Evolutionary conservation across 371 early-diverging fungal genomes (phyloP), one percentile per base, ranked within the genome.

Genomic region (Saksenaea vasiformis): DNA sequence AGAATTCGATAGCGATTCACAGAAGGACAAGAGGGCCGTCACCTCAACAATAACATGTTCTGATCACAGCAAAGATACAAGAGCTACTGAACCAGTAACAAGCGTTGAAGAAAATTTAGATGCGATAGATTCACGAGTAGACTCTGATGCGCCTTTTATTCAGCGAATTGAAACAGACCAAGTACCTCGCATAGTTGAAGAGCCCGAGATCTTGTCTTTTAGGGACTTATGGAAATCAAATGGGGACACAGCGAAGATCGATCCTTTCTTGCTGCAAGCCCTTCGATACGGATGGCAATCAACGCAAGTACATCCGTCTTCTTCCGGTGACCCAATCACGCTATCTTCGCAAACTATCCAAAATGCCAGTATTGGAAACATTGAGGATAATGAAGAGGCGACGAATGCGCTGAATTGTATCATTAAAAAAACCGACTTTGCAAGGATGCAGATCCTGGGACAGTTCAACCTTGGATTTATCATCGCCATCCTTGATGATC

Each of bases 391-490:
- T 15, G 80, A 68, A 22, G 71, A 74, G 41, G 91, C 90, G 4
- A 72, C 78, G 58, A 70, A 69, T 10, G 82, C 84, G 13, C 68
- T 91, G 8, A 84, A 74, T 22, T 85, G 86, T 1, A 82, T 87
- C 8, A 90, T 96, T 36, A 65, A 72, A 54, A 96, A 97, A 71
- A 57, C 62, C 0, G 98, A 99, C 67, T 98, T 99, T 76, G 58
- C 54, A 13, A 60, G 69, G 5, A 95, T 99, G 94, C 60, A 86
- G 51, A 77, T 99, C 5, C 55, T 99, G 3, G 99, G 99, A 0
- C 99, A 99, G 73, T 99, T 99, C 76, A 99, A 99, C 69, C 85
- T 88, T 36, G 99, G 99, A 0, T 99, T 99, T 74, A 98, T 99
- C 51, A 77, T 99, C n/a, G 87, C 85, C 0, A 67, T 77, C 3